These are phyloP conservation scores for Mikania micrantha DNA, from an alignment of 129 eudicot species.

Conservation along the genomic window DNA sequence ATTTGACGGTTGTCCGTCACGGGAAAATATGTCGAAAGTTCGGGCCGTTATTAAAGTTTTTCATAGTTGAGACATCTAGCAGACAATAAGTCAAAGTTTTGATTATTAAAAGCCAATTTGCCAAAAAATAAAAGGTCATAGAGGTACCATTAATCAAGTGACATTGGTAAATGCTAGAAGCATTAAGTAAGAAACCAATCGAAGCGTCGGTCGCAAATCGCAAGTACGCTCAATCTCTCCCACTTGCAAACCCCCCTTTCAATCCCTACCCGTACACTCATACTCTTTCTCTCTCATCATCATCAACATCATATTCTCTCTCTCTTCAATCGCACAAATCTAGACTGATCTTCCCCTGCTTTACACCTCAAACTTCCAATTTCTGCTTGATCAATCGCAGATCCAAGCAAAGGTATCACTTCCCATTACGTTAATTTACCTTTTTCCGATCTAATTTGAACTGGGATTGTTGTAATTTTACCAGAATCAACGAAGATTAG, in stretches of 20 bases:
- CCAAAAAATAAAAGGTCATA: no score
- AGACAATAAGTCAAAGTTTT: no score
- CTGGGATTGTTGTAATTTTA: conserved; percentile 3
- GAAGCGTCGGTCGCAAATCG: conserved; percentile 43
- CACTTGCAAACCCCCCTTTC: neutral
- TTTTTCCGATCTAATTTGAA: conserved; percentile 2
- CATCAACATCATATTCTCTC: conserved; percentile 19
- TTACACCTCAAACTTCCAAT: conserved; percentile 26
- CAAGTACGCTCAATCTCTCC: conserved; percentile 6
- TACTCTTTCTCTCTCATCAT: conserved; percentile 18
- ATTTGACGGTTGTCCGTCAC: no score
- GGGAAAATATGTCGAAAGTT: no score
- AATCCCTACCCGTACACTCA: neutral
- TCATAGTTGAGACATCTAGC: no score
- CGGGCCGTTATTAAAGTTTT: no score
- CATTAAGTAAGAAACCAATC: neutral
- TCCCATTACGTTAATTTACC: neutral
- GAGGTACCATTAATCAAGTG: neutral
- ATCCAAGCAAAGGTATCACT: conserved; percentile 23
- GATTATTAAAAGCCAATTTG: no score
- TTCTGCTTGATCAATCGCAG: conserved; percentile 15
- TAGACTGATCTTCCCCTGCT: conserved; percentile 3
- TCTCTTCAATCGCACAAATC: conserved; percentile 34
- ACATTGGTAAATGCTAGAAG: neutral
- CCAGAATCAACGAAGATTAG: neutral